phyloP scores from a whole-genome alignment of 768 basidiomycete genomes.

The Tulasnella sp. region DNA sequence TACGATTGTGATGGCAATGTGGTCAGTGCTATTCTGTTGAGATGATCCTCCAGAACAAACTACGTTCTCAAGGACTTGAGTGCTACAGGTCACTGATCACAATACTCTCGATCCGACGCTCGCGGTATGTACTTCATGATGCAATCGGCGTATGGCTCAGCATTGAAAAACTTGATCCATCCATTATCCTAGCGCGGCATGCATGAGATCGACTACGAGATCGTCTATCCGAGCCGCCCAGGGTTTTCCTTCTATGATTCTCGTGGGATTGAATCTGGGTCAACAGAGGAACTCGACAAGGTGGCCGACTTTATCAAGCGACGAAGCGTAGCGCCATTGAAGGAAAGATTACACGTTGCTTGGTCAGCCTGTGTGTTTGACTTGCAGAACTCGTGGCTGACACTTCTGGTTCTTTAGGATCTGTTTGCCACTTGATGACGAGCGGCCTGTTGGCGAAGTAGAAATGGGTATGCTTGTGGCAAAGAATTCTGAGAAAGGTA shows the following conservation, averaged over 20 bases:
- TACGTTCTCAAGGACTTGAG: too few species aligned
- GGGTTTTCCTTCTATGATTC: constrained; percentile 37
- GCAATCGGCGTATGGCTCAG: too few species aligned
- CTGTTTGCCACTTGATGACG: constrained; percentile 24
- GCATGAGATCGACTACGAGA: constrained; percentile 29
- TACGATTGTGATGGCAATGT: too few species aligned
- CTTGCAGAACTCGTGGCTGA: neutral
- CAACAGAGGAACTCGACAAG: constrained; percentile 24
- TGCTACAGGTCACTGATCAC: too few species aligned
- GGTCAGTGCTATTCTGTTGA: neutral
- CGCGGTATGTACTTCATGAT: too few species aligned
- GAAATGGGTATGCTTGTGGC: constrained; percentile 16
- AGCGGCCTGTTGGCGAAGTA: constrained; percentile 26
- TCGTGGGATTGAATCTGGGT: constrained; percentile 33
- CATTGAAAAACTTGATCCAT: too few species aligned
- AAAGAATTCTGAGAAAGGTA: too few species aligned
- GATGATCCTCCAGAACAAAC: too few species aligned
- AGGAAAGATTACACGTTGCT: constrained; percentile 32
- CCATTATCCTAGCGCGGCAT: constrained; percentile 30
- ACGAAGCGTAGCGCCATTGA: neutral
- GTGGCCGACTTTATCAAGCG: constrained; percentile 28
- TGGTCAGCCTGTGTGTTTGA: constrained; percentile 22
- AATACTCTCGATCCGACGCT: too few species aligned
- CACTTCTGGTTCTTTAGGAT: constrained; percentile 23
- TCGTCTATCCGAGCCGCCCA: constrained; percentile 27